A percentile compares a stretch with the other conserved stretches of the same genome.
Evolutionary conservation across 352 stramenopile species (phyloP).

Genomic region (Globisporangium paddicum): DNA sequence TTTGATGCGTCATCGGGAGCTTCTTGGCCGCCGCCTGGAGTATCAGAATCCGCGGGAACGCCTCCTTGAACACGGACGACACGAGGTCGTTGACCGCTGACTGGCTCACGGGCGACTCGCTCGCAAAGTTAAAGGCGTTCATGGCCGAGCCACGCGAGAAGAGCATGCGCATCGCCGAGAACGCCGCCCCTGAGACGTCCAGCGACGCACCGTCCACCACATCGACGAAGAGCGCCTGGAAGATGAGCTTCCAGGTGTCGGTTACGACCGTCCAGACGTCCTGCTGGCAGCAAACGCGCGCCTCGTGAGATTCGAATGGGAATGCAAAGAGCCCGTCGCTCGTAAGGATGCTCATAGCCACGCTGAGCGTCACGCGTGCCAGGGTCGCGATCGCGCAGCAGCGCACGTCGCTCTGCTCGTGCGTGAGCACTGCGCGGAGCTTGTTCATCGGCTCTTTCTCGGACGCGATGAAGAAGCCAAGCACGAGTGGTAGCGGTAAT

Average conservation of each 20-base stretch:
- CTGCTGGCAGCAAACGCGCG: conserved; percentile 75
- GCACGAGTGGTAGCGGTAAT: conserved; percentile 49
- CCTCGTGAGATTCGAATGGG: conserved; percentile 81
- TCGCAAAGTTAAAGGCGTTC: conserved; percentile 23
- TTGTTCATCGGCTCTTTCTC: conserved; percentile 83
- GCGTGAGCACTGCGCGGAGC: conserved; percentile 53
- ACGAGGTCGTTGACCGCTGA: conserved; percentile 62
- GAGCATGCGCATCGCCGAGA: conserved; percentile 51
- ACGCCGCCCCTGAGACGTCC: conserved; percentile 37
- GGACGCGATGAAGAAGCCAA: conserved; percentile 55
- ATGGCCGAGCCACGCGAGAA: conserved; percentile 47
- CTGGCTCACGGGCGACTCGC: conserved; percentile 24
- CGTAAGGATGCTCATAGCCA: conserved; percentile 38
- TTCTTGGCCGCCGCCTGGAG: conserved; percentile 38
- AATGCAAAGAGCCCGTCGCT: conserved; percentile 61
- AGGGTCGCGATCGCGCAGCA: conserved; percentile 57
- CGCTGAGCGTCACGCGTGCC: conserved; percentile 43
- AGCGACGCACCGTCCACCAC: conserved; percentile 9
- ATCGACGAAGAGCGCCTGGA: conserved; percentile 43
- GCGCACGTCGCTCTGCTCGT: conserved; percentile 59
- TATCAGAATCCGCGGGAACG: conserved; percentile 44
- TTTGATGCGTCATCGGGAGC: conserved; percentile 53
- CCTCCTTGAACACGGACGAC: conserved; percentile 61
- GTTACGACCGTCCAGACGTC: conserved; percentile 69
- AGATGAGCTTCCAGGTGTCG: conserved; percentile 82